Conservation (phyloP, 192 early-diverging fungal genomes). For the Thamnidium elegans region DNA sequence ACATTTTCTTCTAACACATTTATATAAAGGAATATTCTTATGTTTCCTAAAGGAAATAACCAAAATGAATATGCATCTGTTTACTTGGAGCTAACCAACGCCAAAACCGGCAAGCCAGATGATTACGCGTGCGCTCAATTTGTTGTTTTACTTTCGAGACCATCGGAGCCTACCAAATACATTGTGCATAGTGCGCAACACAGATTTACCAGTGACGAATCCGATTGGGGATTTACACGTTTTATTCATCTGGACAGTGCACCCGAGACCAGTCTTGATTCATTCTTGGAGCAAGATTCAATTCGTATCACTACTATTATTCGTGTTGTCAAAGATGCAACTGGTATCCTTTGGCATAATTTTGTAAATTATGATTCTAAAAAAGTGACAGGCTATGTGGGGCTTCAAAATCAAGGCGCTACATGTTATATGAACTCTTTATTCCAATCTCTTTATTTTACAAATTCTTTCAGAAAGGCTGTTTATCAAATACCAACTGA, state of each 20-base stretch:
- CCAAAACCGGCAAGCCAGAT: constrained; percentile 48
- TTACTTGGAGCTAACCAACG: constrained; percentile 85
- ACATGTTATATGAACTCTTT: constrained; percentile 99
- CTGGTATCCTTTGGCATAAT: constrained; percentile 94
- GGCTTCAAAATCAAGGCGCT: constrained; percentile 94
- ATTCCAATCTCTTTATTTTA: constrained; percentile 92
- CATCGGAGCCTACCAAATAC: constrained; percentile 58
- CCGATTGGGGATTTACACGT: constrained; percentile 95
- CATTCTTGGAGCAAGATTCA: constrained; percentile 63
- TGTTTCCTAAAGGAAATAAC: constrained; percentile 91
- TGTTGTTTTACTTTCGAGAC: constrained; percentile 72
- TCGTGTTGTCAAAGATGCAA: constrained; percentile 78
- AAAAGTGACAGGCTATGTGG: constrained; percentile 86
- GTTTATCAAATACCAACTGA: constrained; percentile 92
- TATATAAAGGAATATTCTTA: constrained; percentile 68
- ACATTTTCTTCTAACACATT: neutral
- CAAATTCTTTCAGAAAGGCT: constrained; percentile 89
- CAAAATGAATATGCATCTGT: constrained; percentile 64
- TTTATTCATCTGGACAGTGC: constrained; percentile 55
- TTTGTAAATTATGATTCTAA: constrained; percentile 84
- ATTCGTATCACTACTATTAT: constrained; percentile 69
- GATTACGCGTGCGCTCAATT: constrained; percentile 86
- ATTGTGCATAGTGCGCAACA: constrained; percentile 64
- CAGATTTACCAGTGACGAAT: constrained; percentile 75
- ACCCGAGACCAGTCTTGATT: neutral